Percentiles rank a stretch among this genome's conserved stretches.
Evolutionary conservation across 176 grass and related monocot species (phyloP).

Genomic region (Leersia perrieri): DNA sequence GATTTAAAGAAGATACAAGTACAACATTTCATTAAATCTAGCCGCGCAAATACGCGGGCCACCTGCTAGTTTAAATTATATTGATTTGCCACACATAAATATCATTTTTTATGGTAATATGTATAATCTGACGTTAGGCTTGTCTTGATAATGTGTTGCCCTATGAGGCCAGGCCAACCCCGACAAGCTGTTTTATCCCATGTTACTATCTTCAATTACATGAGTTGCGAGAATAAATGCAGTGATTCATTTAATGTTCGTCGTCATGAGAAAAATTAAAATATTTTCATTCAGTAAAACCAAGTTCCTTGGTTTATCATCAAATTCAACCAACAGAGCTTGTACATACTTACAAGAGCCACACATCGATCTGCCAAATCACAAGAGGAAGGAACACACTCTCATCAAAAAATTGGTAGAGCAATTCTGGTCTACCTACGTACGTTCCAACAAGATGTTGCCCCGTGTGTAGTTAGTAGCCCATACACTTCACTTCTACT

Average conservation of each 20-base stretch:
- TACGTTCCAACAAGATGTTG: slow-evolving; percentile 19
- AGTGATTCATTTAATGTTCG: neutral
- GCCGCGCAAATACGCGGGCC: too few species aligned
- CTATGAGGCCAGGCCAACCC: too few species aligned
- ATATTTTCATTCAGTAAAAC: slow-evolving; percentile 33
- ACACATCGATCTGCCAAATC: slow-evolving; percentile 3
- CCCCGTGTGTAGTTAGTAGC: neutral
- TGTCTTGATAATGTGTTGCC: too few species aligned
- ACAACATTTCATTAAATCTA: too few species aligned
- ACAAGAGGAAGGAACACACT: slow-evolving; percentile 40
- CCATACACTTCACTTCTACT: slow-evolving; percentile 17
- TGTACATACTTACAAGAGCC: neutral
- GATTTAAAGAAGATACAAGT: too few species aligned
- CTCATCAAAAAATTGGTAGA: slow-evolving; percentile 41
- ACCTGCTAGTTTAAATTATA: too few species aligned
- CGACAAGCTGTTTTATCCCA: too few species aligned
- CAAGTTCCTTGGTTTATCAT: slow-evolving; percentile 36
- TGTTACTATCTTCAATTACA: neutral
- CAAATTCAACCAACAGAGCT: slow-evolving; percentile 6
- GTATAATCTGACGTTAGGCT: too few species aligned
- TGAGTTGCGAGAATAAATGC: neutral
- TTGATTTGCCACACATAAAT: too few species aligned
- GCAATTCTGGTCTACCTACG: slow-evolving; percentile 28
- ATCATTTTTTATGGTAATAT: too few species aligned
- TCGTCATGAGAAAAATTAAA: neutral